Percentiles rank a stretch among this genome's conserved stretches.
Evolutionary conservation across 208 protist genomes (phyloP).

Genomic region (Leishmania lainsoni): DNA sequence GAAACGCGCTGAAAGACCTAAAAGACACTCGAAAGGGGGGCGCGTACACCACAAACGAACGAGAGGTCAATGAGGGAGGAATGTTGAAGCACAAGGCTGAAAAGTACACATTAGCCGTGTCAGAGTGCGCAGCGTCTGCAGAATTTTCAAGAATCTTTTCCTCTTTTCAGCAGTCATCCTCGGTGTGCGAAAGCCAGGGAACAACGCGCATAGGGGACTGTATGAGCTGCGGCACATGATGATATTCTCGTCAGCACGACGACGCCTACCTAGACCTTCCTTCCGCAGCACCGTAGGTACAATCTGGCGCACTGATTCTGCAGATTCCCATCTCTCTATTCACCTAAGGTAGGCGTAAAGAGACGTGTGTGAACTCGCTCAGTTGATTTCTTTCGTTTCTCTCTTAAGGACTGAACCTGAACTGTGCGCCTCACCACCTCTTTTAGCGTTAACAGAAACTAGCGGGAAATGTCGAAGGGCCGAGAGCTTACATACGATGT

Average conservation of each 20-base stretch:
- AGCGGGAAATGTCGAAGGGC: neutral
- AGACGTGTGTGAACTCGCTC: neutral
- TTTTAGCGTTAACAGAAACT: no score
- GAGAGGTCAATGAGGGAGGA: neutral
- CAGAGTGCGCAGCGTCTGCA: neutral
- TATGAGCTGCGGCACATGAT: neutral
- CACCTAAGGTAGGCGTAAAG: neutral
- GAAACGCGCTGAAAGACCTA: no score
- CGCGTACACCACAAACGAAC: neutral
- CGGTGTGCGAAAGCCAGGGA: neutral
- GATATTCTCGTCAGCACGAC: neutral
- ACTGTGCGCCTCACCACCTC: neutral
- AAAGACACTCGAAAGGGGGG: neutral
- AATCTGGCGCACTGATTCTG: neutral
- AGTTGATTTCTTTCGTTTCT: neutral
- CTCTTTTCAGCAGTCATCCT: neutral
- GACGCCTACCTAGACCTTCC: neutral
- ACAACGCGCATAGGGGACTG: no score
- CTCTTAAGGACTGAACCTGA: neutral
- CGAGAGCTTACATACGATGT: neutral
- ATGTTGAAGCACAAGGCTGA: neutral
- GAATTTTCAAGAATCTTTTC: neutral
- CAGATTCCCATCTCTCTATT: neutral
- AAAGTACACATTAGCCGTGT: neutral
- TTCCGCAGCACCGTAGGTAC: neutral